Conservation (phyloP, 2,329 filamentous ascomycete species). For the Ceratocystis papillata region DNA sequence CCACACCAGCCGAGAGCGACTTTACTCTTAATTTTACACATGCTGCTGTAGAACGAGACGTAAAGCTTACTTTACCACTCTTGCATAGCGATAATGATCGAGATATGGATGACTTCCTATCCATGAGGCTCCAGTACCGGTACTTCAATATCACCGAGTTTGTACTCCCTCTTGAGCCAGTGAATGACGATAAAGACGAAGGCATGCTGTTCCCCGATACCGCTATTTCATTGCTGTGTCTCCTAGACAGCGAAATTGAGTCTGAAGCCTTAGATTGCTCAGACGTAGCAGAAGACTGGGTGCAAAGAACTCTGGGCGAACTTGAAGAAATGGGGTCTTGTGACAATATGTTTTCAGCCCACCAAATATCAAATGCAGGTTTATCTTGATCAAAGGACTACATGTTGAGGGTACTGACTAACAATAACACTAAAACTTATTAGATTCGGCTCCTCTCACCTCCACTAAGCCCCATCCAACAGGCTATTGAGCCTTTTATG, state of each 20-base stretch:
- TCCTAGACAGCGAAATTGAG: constrained; percentile 18
- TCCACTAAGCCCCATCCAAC: constrained; percentile 18
- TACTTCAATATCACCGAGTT: constrained; percentile 2
- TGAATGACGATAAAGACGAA: constrained; percentile 20
- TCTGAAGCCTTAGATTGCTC: constrained; percentile 13
- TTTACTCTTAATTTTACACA: not conserved
- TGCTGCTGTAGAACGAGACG: constrained; percentile 6
- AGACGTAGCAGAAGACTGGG: not conserved
- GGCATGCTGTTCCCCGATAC: constrained; percentile 19
- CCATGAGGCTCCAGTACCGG: constrained; percentile 12
- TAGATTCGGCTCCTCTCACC: constrained; percentile 20
- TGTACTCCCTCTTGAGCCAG: constrained; percentile 19
- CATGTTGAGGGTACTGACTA: not conserved
- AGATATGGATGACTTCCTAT: constrained; percentile 6
- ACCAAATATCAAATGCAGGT: not conserved
- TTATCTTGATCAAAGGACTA: not conserved
- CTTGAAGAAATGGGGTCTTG: not conserved
- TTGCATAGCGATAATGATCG: constrained; percentile 2
- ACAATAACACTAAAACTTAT: not conserved
- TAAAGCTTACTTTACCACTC: constrained; percentile 14
- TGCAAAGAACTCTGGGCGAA: not conserved
- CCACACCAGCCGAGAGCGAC: not conserved
- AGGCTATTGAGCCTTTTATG: constrained; percentile 10
- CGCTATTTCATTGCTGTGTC: constrained; percentile 1
- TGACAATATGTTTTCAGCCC: not conserved